These are phyloP conservation scores for Coemansia sp. DNA, from an alignment of 192 early-diverging fungal species.

Conservation along the genomic window DNA sequence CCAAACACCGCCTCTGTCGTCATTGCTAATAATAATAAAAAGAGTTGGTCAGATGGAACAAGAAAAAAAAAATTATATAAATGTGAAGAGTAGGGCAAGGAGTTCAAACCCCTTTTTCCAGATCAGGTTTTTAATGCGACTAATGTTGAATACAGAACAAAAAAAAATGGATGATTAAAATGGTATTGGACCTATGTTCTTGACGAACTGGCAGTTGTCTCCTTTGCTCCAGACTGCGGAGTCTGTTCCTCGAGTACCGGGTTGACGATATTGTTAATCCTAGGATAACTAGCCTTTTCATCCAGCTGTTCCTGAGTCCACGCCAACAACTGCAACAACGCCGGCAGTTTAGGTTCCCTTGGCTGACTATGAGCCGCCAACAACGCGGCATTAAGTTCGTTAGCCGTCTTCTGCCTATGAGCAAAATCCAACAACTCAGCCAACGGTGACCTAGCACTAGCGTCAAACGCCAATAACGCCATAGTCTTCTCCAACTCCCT, in stretches of 20 bases:
- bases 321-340: constrained; percentile 86
- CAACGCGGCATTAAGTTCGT: constrained; percentile 93
- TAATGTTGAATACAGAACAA: background rate
- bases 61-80: constrained; percentile 12
- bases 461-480: constrained; percentile 95
- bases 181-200: background rate
- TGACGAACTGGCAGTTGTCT: background rate
- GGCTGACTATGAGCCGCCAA: constrained; percentile 89
- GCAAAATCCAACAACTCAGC: constrained; percentile 83
- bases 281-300: constrained; percentile 80
- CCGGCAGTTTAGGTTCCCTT: constrained; percentile 91
- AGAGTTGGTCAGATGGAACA: background rate
- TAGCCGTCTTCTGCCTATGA: constrained; percentile 91
- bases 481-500: constrained; percentile 95
- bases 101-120: background rate
- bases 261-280: constrained; percentile 82
- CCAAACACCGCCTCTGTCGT: constrained; percentile 24
- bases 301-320: constrained; percentile 95
- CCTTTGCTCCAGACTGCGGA: background rate
- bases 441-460: constrained; percentile 65
- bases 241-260: constrained; percentile 64
- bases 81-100: background rate
- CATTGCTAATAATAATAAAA: background rate
- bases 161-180: background rate
- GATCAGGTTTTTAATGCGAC: background rate